Evolutionary conservation across 768 basidiomycete species (phyloP).

Genomic region (Naematelia encephala): DNA sequence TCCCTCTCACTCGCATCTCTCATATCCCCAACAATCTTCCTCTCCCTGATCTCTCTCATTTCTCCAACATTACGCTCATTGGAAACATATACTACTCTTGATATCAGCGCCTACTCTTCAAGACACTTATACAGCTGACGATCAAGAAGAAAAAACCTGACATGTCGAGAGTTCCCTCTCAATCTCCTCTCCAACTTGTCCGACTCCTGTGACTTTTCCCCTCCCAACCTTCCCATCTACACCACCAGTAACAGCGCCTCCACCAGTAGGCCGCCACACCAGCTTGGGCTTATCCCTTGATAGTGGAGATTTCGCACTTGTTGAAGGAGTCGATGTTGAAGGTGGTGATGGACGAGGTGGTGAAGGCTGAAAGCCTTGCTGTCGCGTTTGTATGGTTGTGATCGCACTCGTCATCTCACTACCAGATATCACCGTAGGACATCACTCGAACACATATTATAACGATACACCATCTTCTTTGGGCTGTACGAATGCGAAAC

Average conservation of each 20-base stretch:
- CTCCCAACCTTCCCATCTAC: neutral
- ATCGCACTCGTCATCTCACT: neutral
- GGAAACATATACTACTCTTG: neutral
- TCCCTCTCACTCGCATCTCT: neutral
- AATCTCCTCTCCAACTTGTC: neutral
- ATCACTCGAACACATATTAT: no score
- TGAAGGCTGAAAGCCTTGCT: neutral
- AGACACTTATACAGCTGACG: no score
- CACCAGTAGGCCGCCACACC: neutral
- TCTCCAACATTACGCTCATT: neutral
- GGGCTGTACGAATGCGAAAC: neutral
- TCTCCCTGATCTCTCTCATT: neutral
- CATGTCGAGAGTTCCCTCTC: neutral
- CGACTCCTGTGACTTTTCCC: neutral
- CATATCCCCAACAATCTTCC: neutral
- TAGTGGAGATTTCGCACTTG: neutral
- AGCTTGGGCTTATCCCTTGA: neutral
- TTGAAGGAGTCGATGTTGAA: neutral
- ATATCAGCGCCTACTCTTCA: neutral
- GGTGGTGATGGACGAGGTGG: neutral
- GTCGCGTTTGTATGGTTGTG: neutral
- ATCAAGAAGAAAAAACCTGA: neutral
- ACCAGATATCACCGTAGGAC: no score
- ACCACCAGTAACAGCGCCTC: neutral
- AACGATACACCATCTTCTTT: no score